A percentile compares a stretch with the other conserved stretches of the same genome.
phyloP scores from a whole-genome alignment of 495 filamentous ascomycete species.

The Penicillium steckii region DNA sequence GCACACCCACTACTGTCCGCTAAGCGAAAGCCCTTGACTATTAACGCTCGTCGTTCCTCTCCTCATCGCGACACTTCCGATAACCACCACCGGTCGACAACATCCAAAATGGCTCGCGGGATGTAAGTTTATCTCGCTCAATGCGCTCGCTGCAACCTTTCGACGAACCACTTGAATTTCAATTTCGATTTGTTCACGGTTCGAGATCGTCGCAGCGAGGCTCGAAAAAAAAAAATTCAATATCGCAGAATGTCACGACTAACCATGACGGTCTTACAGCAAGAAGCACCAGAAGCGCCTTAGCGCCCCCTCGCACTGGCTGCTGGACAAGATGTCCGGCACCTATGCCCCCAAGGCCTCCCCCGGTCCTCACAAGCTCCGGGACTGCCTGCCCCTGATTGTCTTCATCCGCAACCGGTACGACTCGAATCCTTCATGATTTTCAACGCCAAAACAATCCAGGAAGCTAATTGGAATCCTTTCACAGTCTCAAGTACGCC shows the following conservation, averaged over 20 bases:
- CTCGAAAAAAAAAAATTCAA: slow-evolving; percentile 2
- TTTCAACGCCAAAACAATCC: not conserved
- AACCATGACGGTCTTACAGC: slow-evolving; percentile 50
- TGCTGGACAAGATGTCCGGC: slow-evolving; percentile 98
- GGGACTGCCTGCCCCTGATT: slow-evolving; percentile 98
- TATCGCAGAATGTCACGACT: slow-evolving; percentile 21
- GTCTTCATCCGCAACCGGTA: slow-evolving; percentile 96
- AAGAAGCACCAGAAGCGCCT: slow-evolving; percentile 99
- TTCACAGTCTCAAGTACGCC: slow-evolving; percentile 89
- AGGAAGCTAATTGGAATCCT: slow-evolving; percentile 14
- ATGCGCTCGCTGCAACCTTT: not conserved
- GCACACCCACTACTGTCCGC: slow-evolving; percentile 31
- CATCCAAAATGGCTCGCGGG: slow-evolving; percentile 64
- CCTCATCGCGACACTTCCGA: slow-evolving; percentile 38
- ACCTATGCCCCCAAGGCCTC: slow-evolving; percentile 95
- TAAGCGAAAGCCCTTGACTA: slow-evolving; percentile 41
- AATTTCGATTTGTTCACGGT: not conserved
- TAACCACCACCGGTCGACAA: slow-evolving; percentile 44
- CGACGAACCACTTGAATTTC: not conserved
- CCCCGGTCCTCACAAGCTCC: slow-evolving; percentile 97
- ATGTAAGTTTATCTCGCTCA: slow-evolving; percentile 51
- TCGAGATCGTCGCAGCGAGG: slow-evolving; percentile 1
- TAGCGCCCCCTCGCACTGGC: slow-evolving; percentile 97
- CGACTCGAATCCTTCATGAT: slow-evolving; percentile 8
- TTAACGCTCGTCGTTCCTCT: slow-evolving; percentile 15